Base-by-base conservation (phyloP, 2,329 filamentous ascomycete species). In the Apiospora hydei region DNA sequence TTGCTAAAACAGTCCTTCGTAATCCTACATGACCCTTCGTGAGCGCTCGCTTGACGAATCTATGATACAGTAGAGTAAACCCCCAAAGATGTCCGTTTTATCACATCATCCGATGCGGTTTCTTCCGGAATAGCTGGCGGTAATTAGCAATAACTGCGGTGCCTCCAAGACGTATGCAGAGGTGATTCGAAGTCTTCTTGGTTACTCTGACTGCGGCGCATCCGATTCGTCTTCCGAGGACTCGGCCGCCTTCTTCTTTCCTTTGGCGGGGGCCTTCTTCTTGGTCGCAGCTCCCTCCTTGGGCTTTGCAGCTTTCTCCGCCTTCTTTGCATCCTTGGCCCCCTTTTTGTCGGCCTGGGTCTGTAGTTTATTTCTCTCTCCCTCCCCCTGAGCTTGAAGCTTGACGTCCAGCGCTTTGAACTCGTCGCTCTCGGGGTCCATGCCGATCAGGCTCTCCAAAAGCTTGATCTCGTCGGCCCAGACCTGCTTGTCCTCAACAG, bases 401-500 rank as follows among this genome's bases (percentile, higher is more conserved):
- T 89, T 86, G 72, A 82, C 81, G 75, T 94, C 94, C 70, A 94
- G 82, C 16, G 85, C 81, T 76, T 82, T 84, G 80, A 98, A 98
- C 77, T 93, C 91, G 11, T 91, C 86, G n/a, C 89, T 86, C 47
- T 94, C 92, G 0, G 89, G 81, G 80, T 98, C 93, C 89, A 95
- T 94, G 10, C 92, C 96, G 53, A 98, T 92, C 69, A 99, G 85
- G 66, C 91, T 91, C 83, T 99, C 96, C 6, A 99, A 88, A 75
- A 98, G 85, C 85, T 98, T 98, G 83, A 99, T 98, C 84, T 99
- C 96, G 66, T 91, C 88, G 0, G 95, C 95, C 95, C 96, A 98
- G 21, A 98, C 88, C 70, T 89, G 86, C 81, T 92, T 94, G 81
- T 98, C 94, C 78, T 97, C 93, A 49, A 91, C 82, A 41, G 87